Evolutionary conservation across 805 yeast genomes (phyloP), one percentile per base, ranked within the genome.

Genomic region (Ogataea nakhonphanomensis): DNA sequence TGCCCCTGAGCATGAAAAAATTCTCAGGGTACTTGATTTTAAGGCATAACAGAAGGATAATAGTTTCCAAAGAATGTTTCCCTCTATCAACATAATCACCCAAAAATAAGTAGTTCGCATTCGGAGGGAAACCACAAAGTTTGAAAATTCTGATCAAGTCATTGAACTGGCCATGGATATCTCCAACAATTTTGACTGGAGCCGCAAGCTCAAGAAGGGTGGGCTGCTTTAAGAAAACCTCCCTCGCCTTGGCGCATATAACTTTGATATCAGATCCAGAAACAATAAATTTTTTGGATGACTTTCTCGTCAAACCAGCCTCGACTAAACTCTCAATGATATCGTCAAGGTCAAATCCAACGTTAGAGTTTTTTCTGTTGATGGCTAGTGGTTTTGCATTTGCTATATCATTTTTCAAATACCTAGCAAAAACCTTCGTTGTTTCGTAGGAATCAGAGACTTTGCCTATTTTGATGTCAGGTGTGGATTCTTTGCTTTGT

Each of bases 131-230:
- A 0, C 82, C 82, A 55, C 79, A 74, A n/a, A 70, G 61, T 52
- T 74, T 73, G 58, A 76, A 75, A 26, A 76, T 74, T 38, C 82
- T 58, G 28, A 75, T 56, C 47, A 76, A 65, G 55, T 76, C 82
- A 48, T 65, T 62, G 50, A 70, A 76, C 50, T 76, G 82, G 3
- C 82, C 95, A 62, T 85, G 93, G 40, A 85, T 81, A 63, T 87
- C 89, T 30, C 93, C 93, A 6, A 84, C 91, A 43, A 85, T 76
- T 58, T 85, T 85, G 3, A 84, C 91, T 0, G 93, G 90, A 0
- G 93, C 83, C 2, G 84, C 79, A 45, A 82, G 62, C 49, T 79
- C 77, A 44, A 82, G 65, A 37, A 82, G 58, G 25, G 81, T 72
- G 7, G 90, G 89, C 51, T 82, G 90, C 8, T 64, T 67, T 58